A percentile compares a stretch with the other conserved stretches of the same genome.
Evolutionary conservation across 176 grass and related monocot species (phyloP).

Genomic region (Metroxylon sagu): DNA sequence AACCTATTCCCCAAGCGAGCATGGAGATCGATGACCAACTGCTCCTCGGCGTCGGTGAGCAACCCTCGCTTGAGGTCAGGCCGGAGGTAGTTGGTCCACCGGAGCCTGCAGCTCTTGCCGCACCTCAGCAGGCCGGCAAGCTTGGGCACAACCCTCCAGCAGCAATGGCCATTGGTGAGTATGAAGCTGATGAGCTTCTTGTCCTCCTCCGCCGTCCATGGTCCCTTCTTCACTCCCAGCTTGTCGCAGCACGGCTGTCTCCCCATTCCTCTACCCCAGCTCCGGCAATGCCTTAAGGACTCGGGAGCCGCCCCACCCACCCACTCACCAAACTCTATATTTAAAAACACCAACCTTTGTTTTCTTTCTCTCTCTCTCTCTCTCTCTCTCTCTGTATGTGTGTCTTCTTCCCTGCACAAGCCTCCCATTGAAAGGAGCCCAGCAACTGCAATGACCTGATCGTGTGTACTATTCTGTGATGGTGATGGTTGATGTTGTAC

Average conservation of each 20-base stretch:
- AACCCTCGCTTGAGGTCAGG: slow-evolving; percentile 88
- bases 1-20: slow-evolving; percentile 74
- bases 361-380: too few species aligned
- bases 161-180: slow-evolving; percentile 75
- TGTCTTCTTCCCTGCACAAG: background rate
- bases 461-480: background rate
- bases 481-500: too few species aligned
- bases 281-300: slow-evolving; percentile 3
- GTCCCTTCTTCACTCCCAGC: slow-evolving; percentile 71
- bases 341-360: background rate
- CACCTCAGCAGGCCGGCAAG: slow-evolving; percentile 71
- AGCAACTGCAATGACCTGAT: slow-evolving; percentile 29
- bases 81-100: slow-evolving; percentile 93
- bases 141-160: slow-evolving; percentile 86
- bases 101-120: slow-evolving; percentile 91
- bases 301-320: background rate
- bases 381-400: too few species aligned
- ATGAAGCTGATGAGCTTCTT: slow-evolving; percentile 81
- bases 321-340: background rate
- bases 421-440: slow-evolving; percentile 34
- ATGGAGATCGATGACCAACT: slow-evolving; percentile 81
- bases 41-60: slow-evolving; percentile 78
- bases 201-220: slow-evolving; percentile 90
- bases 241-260: slow-evolving; percentile 89
- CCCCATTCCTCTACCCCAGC: slow-evolving; percentile 28